phyloP scores from a whole-genome alignment of 352 stramenopile genomes.

The Chrysophaeum taylorii region DNA sequence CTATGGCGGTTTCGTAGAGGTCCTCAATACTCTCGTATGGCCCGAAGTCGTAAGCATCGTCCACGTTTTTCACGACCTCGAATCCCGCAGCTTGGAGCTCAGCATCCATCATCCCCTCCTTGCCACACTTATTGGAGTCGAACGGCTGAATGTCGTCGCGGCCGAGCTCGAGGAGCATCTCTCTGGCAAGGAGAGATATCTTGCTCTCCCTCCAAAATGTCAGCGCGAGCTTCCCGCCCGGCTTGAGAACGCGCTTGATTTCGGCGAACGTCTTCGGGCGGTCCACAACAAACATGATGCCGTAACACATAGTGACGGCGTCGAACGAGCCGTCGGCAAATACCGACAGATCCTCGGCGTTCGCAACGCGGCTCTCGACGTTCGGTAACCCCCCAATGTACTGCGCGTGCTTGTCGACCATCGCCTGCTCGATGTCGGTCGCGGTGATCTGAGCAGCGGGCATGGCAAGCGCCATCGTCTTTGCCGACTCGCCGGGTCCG shows the following conservation, averaged over 20 bases:
- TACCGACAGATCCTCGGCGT: constrained; percentile 18
- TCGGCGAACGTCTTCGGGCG: constrained; percentile 20
- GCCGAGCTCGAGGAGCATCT: no score
- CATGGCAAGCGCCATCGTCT: constrained; percentile 24
- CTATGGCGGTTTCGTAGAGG: no score
- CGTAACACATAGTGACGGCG: constrained; percentile 26
- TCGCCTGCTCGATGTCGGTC: constrained; percentile 23
- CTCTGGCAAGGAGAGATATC: no score
- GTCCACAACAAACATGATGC: constrained; percentile 21
- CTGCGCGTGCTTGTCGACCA: constrained; percentile 20
- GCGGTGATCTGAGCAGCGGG: constrained; percentile 25
- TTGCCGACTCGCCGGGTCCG: constrained; percentile 27
- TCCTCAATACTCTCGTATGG: no score
- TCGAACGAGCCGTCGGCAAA: constrained; percentile 27
- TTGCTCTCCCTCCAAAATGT: no score
- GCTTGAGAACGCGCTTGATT: constrained; percentile 26
- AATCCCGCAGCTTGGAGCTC: no score
- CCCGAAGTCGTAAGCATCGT: no score
- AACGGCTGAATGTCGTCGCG: no score
- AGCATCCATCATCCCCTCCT: no score
- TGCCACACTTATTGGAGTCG: no score
- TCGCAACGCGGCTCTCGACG: constrained; percentile 8
- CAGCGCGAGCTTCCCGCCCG: constrained; percentile 23
- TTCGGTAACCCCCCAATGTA: constrained; percentile 15
- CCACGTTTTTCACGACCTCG: no score